Conservation (phyloP, 805 yeast genomes). For the Tetrapisispora pingtungensis region DNA sequence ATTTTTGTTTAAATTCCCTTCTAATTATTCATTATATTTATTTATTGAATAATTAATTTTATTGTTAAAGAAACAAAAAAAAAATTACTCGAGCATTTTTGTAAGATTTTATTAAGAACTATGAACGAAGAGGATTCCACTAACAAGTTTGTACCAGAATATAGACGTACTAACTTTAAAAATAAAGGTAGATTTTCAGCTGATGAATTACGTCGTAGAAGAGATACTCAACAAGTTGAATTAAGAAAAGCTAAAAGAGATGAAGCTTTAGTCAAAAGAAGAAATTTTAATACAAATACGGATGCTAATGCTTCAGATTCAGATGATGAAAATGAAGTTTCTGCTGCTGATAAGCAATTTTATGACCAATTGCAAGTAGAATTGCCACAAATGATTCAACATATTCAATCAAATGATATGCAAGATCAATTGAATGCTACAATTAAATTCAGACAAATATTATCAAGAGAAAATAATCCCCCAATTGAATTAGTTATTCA, state of each 20-base stretch:
- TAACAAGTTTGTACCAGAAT: constrained; percentile 86
- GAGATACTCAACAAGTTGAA: constrained; percentile 95
- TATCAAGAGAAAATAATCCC: constrained; percentile 90
- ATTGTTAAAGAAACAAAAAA: too few species aligned
- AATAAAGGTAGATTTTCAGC: constrained; percentile 88
- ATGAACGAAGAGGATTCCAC: constrained; percentile 63
- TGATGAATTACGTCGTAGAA: constrained; percentile 94
- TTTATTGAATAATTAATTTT: too few species aligned
- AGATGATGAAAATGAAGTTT: constrained; percentile 39
- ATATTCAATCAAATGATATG: constrained; percentile 63
- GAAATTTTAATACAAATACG: constrained; percentile 51
- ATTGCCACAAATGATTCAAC: constrained; percentile 76
- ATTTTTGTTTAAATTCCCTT: too few species aligned
- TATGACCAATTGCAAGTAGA: constrained; percentile 48
- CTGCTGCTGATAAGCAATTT: constrained; percentile 34
- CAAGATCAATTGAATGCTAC: constrained; percentile 83
- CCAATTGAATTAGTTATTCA: constrained; percentile 91
- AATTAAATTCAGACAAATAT: constrained; percentile 82
- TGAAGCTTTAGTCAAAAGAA: constrained; percentile 86
- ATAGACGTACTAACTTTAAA: constrained; percentile 92
- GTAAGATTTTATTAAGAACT: too few species aligned
- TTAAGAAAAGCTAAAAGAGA: constrained; percentile 94
- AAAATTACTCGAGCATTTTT: too few species aligned
- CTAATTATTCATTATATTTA: too few species aligned
- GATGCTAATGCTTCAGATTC: constrained; percentile 43